Percentiles rank a stretch among this genome's conserved stretches.
phyloP scores from a whole-genome alignment of 169 alveolate species.

The Perkinsus olseni region DNA sequence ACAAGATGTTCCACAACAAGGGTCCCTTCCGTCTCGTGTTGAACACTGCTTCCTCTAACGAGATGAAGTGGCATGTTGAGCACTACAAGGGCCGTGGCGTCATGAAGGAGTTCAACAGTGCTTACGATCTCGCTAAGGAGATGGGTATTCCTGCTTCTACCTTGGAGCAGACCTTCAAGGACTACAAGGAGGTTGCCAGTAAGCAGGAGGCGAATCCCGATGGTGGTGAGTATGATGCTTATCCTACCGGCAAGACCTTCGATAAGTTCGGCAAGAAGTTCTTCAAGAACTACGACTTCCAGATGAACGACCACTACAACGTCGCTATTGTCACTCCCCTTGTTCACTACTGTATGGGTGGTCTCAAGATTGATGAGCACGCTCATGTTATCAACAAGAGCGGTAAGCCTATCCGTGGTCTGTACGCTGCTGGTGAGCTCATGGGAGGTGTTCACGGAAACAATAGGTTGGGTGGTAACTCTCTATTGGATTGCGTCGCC shows the following conservation, averaged over 20 bases:
- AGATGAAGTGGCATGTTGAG: constrained; percentile 30
- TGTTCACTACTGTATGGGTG: constrained; percentile 48
- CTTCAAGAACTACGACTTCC: constrained; percentile 25
- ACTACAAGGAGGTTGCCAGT: constrained; percentile 36
- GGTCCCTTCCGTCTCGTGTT: constrained; percentile 36
- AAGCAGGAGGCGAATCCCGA: constrained; percentile 26
- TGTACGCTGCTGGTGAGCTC: no score
- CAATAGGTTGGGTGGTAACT: no score
- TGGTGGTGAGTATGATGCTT: constrained; percentile 18
- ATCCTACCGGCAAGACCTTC: constrained; percentile 21
- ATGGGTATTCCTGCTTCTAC: constrained; percentile 9
- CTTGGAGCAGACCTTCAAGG: constrained; percentile 15
- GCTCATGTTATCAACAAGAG: no score
- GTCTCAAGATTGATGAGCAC: no score
- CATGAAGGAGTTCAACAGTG: constrained; percentile 25
- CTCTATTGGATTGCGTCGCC: no score
- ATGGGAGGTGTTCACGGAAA: no score
- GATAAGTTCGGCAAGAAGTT: constrained; percentile 24
- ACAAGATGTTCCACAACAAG: constrained; percentile 39
- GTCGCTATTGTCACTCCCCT: constrained; percentile 39
- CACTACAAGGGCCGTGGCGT: constrained; percentile 21
- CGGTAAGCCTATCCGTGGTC: no score
- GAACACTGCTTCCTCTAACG: constrained; percentile 28
- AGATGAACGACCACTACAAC: constrained; percentile 24
- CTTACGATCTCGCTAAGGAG: constrained; percentile 20